Conservation (phyloP, 2,329 filamentous ascomycete genomes). For the Exserohilum rostratum region DNA sequence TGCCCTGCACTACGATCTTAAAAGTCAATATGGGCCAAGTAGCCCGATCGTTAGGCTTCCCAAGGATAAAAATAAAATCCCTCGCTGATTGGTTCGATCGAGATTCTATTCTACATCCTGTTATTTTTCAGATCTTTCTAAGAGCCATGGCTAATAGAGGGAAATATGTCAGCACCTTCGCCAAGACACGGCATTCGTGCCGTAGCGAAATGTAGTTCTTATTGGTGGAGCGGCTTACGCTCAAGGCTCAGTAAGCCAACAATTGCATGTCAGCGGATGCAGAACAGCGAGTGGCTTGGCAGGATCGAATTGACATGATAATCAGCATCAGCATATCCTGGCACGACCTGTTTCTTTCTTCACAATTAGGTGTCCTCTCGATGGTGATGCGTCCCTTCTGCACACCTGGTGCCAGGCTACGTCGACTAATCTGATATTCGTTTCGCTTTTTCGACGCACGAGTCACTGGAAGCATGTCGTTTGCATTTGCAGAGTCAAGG, state of each 20-base stretch:
- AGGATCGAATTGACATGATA: conserved; percentile 2
- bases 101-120: not conserved
- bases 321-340: conserved; percentile 17
- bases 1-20: not conserved
- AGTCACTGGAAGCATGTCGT: conserved; percentile 6
- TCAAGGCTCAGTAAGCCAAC: conserved; percentile 25
- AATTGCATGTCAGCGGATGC: conserved; percentile 18
- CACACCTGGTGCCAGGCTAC: not conserved
- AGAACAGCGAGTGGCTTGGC: conserved; percentile 15
- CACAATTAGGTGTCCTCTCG: not conserved
- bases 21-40: not conserved
- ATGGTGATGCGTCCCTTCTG: conserved; percentile 7
- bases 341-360: not conserved
- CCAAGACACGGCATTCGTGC: conserved; percentile 3
- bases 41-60: not conserved
- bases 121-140: not conserved
- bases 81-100: not conserved
- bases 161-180: conserved; percentile 12
- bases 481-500: not conserved
- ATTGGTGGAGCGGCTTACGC: conserved; percentile 16
- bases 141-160: not conserved
- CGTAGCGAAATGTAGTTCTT: not conserved
- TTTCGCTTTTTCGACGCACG: not conserved
- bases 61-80: too few species aligned
- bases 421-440: conserved; percentile 1